Evolutionary conservation across 495 filamentous ascomycete species (phyloP).

Genomic region (Eremomyces bilateralis): DNA sequence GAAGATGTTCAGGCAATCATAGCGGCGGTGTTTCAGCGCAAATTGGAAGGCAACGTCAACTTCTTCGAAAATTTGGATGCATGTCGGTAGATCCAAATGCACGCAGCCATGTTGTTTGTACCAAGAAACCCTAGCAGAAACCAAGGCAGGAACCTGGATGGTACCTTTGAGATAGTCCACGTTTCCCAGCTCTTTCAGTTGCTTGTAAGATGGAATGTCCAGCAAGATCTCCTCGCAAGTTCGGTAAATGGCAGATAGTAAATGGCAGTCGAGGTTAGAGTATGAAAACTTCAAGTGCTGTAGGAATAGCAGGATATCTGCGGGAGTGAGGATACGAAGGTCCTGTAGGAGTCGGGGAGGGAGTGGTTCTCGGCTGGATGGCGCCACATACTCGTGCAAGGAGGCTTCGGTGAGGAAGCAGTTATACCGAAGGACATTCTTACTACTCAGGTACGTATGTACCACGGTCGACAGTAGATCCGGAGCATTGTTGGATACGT

Average conservation of each 20-base stretch:
- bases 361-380: no score
- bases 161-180: slow-evolving; percentile 28
- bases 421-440: slow-evolving; percentile 25
- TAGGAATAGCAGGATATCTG: slow-evolving; percentile 28
- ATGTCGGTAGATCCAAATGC: slow-evolving; percentile 21
- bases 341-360: slow-evolving; percentile 28
- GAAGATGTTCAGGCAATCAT: slow-evolving; percentile 22
- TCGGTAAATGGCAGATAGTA: slow-evolving; percentile 6
- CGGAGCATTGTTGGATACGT: slow-evolving; percentile 30
- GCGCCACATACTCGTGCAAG: slow-evolving; percentile 13
- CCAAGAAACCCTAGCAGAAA: slow-evolving; percentile 29
- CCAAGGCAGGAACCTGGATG: slow-evolving; percentile 20
- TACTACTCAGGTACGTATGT: slow-evolving; percentile 33
- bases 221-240: slow-evolving; percentile 26
- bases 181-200: slow-evolving; percentile 28
- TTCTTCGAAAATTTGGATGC: slow-evolving; percentile 25
- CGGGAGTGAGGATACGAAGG: slow-evolving; percentile 29
- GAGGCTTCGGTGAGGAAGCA: slow-evolving; percentile 30
- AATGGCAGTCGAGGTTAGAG: slow-evolving; percentile 8
- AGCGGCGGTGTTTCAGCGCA: slow-evolving; percentile 22
- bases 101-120: slow-evolving; percentile 25
- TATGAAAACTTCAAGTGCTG: slow-evolving; percentile 27
- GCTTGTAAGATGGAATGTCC: slow-evolving; percentile 26
- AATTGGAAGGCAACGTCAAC: slow-evolving; percentile 21
- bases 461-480: slow-evolving; percentile 29